Conservation (phyloP, 495 filamentous ascomycete genomes). For the Podospora pseudoanserina region DNA sequence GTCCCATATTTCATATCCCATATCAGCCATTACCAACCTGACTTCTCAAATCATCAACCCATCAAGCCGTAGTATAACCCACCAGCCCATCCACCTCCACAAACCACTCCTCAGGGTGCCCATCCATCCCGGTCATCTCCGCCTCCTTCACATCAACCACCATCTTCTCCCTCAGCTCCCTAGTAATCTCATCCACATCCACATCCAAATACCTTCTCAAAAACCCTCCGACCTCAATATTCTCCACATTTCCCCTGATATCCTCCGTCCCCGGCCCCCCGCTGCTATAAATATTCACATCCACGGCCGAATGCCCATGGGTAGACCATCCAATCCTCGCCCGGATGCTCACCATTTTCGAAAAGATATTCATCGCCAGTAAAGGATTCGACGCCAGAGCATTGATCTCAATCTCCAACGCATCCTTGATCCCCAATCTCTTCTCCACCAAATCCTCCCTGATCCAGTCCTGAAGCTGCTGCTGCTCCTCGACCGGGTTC, state of each 20-base stretch:
- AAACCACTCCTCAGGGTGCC: conserved; percentile 22
- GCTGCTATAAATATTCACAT: conserved; percentile 88
- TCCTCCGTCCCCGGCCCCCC: conserved; percentile 43
- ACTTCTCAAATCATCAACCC: background rate
- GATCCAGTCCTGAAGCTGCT: conserved; percentile 55
- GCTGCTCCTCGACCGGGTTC: conserved; percentile 26
- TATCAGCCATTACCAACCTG: background rate
- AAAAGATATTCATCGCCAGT: conserved; percentile 58
- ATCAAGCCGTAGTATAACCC: background rate
- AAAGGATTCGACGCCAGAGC: conserved; percentile 54
- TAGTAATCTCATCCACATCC: conserved; percentile 70
- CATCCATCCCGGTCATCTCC: conserved; percentile 14
- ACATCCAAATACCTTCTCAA: conserved; percentile 74
- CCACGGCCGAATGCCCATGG: conserved; percentile 83
- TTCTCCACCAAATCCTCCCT: conserved; percentile 55
- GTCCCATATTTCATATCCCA: background rate
- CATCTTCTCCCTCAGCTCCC: conserved; percentile 63
- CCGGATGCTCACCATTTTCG: conserved; percentile 78
- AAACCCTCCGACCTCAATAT: conserved; percentile 85
- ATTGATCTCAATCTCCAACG: conserved; percentile 66
- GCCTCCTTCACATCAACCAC: conserved; percentile 14
- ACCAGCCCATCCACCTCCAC: background rate
- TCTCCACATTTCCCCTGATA: conserved; percentile 84
- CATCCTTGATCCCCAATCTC: conserved; percentile 73
- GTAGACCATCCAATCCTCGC: conserved; percentile 91